phyloP scores from a whole-genome alignment of 2,329 filamentous ascomycete species.

The Ascochyta pisi region DNA sequence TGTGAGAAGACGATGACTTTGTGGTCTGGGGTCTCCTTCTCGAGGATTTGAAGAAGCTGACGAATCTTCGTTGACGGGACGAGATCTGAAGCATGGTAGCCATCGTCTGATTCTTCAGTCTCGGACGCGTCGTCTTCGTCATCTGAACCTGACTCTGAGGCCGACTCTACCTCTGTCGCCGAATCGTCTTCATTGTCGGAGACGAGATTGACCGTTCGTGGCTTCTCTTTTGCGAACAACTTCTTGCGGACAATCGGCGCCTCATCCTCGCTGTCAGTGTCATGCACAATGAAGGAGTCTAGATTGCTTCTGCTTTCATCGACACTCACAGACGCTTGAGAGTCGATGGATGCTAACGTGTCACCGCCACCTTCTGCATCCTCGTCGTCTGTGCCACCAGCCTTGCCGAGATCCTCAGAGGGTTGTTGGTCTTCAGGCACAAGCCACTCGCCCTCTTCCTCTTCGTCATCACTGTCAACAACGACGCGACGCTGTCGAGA shows the following conservation, averaged over 20 bases:
- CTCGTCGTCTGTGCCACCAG: slow-evolving; percentile 86
- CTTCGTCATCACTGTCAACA: slow-evolving; percentile 71
- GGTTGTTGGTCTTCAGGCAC: slow-evolving; percentile 72
- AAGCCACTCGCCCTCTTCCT: slow-evolving; percentile 79
- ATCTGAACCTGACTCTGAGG: slow-evolving; percentile 50
- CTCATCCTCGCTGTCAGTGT: slow-evolving; percentile 51
- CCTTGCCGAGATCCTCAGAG: slow-evolving; percentile 70
- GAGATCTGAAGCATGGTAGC: slow-evolving; percentile 55
- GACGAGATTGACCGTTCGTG: slow-evolving; percentile 63
- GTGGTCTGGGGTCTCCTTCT: slow-evolving; percentile 77
- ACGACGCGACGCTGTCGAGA: slow-evolving; percentile 55
- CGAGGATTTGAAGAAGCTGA: slow-evolving; percentile 80
- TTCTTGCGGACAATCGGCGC: slow-evolving; percentile 36
- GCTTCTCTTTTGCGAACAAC: slow-evolving; percentile 40
- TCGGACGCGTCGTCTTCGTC: slow-evolving; percentile 53
- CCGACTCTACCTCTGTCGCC: slow-evolving; percentile 50
- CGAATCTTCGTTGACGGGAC: slow-evolving; percentile 89
- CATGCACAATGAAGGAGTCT: slow-evolving; percentile 47
- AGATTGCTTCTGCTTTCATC: slow-evolving; percentile 51
- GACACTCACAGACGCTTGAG: slow-evolving; percentile 67
- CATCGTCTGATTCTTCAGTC: slow-evolving; percentile 49
- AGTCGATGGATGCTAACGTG: slow-evolving; percentile 76
- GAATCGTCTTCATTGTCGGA: slow-evolving; percentile 51
- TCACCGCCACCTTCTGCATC: slow-evolving; percentile 87
- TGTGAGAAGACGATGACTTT: slow-evolving; percentile 99